Evolutionary conservation across 371 early-diverging fungal genomes (phyloP), one percentile per base, ranked within the genome.

Genomic region (Umbelopsis sp.): DNA sequence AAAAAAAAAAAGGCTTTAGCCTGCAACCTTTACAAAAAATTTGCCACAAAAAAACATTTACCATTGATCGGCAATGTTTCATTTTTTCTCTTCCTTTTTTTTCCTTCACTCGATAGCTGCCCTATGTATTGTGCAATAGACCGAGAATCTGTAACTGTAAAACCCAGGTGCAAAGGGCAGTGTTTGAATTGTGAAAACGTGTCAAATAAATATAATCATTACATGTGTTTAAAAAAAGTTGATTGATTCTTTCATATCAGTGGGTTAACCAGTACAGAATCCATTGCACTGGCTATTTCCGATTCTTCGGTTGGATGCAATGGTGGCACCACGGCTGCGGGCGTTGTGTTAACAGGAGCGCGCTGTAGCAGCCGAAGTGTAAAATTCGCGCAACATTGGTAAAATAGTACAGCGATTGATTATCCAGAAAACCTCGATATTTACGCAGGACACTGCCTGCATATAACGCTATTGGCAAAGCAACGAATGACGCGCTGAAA

Each of bases 171-270:
- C 35, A 57, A 57, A 35, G 35, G 35, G 29, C 29, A 12, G 18
- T 18, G 29, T 35, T 57, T 29, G 35, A 57, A 35, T 35, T 57
- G 57, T 57, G 57, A 57, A 57, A 29, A 57, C 32, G 57, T 57
- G 57, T 57, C 35, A 57, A 57, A 57, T 57, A 57, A 57, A 57
- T 57, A 57, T 57, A 57, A 57, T 57, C 57, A 11, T 57, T 57
- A 29, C 53, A 57, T 35, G 32, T 57, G 35, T 57, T 57, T 35
- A 35, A 29, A 35, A 22, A 22, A 22, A 32, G 14, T 29, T 25
- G 22, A 11, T 24, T 5, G 25, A 0, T 9, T 5, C 24, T 25
- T 4, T 14, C 20, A 29, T 51, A 22, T 5, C 29, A 24, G 11
- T 25, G 8, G 7, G 4, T 4, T 1, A 29, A 29, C 11, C 29